These are phyloP conservation scores for Hibiscus trionum DNA, from an alignment of 345 rosid genomes.

Conservation along the genomic window DNA sequence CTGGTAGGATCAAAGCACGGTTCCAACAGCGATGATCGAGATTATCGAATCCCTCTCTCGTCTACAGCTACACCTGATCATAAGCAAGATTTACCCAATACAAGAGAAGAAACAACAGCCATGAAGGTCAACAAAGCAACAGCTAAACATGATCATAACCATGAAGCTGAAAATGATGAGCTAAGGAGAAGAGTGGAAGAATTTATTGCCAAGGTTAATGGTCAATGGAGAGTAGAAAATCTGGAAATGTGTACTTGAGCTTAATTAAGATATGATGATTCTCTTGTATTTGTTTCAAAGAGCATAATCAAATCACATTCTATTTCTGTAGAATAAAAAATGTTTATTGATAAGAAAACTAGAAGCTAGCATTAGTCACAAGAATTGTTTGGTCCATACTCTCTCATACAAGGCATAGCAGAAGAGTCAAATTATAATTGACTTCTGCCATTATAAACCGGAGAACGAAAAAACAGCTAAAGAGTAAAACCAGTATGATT, in stretches of 20 bases:
- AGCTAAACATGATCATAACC: neutral
- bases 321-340: neutral
- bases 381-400: slow-evolving; percentile 14
- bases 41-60: neutral
- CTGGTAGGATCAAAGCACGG: slow-evolving; percentile 27
- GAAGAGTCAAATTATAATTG: slow-evolving; percentile 36
- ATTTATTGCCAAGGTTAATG: slow-evolving; percentile 46
- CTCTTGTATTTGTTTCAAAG: neutral
- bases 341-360: neutral
- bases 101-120: neutral
- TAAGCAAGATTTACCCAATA: slow-evolving; percentile 3
- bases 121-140: neutral
- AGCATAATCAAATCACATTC: neutral
- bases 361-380: neutral
- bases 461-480: neutral
- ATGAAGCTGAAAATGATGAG: slow-evolving; percentile 16
- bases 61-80: neutral
- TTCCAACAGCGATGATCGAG: slow-evolving; percentile 8
- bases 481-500: neutral
- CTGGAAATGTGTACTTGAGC: neutral
- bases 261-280: neutral
- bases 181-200: slow-evolving; percentile 54
- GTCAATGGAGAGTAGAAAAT: slow-evolving; percentile 50
- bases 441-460: slow-evolving; percentile 25
- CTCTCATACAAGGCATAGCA: slow-evolving; percentile 10